These are phyloP conservation scores for Fusarium protoensiforme DNA, from an alignment of 2,329 filamentous ascomycete genomes.

Conservation along the genomic window DNA sequence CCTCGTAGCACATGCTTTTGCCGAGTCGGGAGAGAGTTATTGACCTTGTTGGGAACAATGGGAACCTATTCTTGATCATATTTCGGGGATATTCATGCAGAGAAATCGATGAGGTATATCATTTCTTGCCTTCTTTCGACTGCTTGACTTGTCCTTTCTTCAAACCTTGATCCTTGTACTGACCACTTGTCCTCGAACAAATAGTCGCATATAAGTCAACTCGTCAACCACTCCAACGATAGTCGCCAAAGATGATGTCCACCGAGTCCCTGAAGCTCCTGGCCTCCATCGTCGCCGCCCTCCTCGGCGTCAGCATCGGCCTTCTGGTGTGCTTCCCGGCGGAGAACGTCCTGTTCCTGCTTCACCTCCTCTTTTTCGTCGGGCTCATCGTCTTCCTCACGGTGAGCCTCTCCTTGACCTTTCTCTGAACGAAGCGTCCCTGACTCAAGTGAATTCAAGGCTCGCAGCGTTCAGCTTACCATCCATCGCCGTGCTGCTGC, in stretches of 20 bases:
- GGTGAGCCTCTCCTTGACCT: slow-evolving; percentile 32
- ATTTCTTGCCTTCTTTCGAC: background rate
- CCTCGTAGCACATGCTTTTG: background rate
- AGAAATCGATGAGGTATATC: background rate
- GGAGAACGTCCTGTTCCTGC: slow-evolving; percentile 18
- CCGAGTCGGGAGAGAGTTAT: background rate
- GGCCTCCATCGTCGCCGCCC: background rate
- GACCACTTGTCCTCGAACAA: slow-evolving; percentile 31
- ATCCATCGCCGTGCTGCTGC: slow-evolving; percentile 25
- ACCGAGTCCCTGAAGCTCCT: slow-evolving; percentile 2
- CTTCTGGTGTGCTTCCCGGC: slow-evolving; percentile 7
- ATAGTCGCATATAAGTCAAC: slow-evolving; percentile 15
- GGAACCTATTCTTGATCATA: background rate
- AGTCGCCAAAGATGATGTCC: background rate
- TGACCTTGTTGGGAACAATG: background rate
- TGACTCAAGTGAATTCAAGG: slow-evolving; percentile 32
- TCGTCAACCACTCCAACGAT: background rate
- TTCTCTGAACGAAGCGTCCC: background rate
- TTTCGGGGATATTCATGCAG: no score
- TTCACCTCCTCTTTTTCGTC: slow-evolving; percentile 32
- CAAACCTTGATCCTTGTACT: slow-evolving; percentile 4
- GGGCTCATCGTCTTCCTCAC: slow-evolving; percentile 44
- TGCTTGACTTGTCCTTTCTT: background rate
- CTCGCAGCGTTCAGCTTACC: slow-evolving; percentile 46
- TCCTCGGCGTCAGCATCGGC: background rate